A percentile compares a stretch with the other conserved stretches of the same genome.
Evolutionary conservation across 1,284 basidiomycete genomes (phyloP).

Genomic region (Cryptococcus depauperatus): DNA sequence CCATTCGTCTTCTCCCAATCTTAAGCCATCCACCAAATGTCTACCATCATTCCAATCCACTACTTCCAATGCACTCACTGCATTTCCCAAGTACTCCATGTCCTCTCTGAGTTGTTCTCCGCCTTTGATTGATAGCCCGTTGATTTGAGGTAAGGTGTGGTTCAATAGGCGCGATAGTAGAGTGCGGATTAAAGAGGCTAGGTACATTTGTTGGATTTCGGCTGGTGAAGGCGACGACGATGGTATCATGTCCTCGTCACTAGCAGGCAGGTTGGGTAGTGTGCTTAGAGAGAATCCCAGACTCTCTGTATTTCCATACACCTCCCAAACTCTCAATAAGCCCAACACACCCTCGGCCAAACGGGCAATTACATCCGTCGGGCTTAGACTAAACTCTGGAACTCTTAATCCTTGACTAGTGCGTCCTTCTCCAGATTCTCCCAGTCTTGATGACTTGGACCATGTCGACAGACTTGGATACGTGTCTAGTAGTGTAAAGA

Average conservation of each 20-base stretch:
- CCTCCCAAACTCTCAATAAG: slow-evolving; percentile 85
- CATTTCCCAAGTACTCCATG: slow-evolving; percentile 79
- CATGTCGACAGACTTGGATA: slow-evolving; percentile 68
- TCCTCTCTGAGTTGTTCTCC: slow-evolving; percentile 80
- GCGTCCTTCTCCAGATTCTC: too few species aligned
- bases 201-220: slow-evolving; percentile 76
- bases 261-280: slow-evolving; percentile 55
- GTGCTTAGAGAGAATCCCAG: slow-evolving; percentile 81
- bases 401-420: slow-evolving; percentile 57
- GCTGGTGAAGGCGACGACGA: slow-evolving; percentile 49
- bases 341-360: slow-evolving; percentile 89
- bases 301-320: slow-evolving; percentile 84
- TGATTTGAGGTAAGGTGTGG: slow-evolving; percentile 56
- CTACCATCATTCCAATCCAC: slow-evolving; percentile 69
- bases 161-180: slow-evolving; percentile 64
- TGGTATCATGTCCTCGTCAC: slow-evolving; percentile 25
- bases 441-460: slow-evolving; percentile 47
- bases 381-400: slow-evolving; percentile 88
- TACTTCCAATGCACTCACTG: slow-evolving; percentile 78
- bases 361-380: slow-evolving; percentile 76
- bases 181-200: slow-evolving; percentile 74
- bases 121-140: slow-evolving; percentile 56
- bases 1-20: slow-evolving; percentile 51
- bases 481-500: slow-evolving; percentile 62
- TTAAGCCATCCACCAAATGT: slow-evolving; percentile 60